A percentile compares a stretch with the other conserved stretches of the same genome.
Evolutionary conservation across 768 basidiomycete genomes (phyloP).

Genomic region (Leccinellum rugosiceps): DNA sequence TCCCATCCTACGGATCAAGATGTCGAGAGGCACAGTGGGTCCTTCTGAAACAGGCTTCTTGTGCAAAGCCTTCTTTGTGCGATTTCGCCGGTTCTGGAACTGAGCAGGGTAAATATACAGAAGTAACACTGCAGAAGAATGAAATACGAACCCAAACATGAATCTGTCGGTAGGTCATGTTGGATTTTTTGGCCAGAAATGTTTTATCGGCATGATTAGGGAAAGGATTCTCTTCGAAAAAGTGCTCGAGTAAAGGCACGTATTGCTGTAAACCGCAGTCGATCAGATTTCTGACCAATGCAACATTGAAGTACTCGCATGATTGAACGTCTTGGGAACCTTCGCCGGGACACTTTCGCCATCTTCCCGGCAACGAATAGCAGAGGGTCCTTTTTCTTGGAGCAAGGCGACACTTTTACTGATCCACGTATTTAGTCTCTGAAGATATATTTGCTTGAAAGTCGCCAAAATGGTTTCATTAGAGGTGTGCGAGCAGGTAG

Average conservation of each 20-base stretch:
- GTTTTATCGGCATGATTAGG: background rate
- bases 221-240: conserved; percentile 1
- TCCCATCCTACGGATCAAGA: conserved; percentile 23
- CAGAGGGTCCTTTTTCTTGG: background rate
- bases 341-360: background rate
- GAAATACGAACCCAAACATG: background rate
- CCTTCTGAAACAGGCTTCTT: background rate
- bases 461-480: conserved; percentile 1
- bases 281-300: background rate
- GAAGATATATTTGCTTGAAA: conserved; percentile 3
- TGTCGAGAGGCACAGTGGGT: background rate
- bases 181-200: conserved; percentile 3
- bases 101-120: background rate
- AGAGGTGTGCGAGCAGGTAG: background rate
- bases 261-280: background rate
- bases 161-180: conserved; percentile 3
- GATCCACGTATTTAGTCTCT: background rate
- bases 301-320: background rate
- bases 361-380: background rate
- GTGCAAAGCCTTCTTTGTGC: background rate
- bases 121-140: background rate
- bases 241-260: background rate
- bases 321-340: background rate
- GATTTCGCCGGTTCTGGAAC: conserved; percentile 6
- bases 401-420: background rate